Percentiles rank a stretch among this genome's conserved stretches.
These are phyloP conservation scores for Saturnispora sekii DNA, from an alignment of 805 yeast genomes.

Conservation along the genomic window DNA sequence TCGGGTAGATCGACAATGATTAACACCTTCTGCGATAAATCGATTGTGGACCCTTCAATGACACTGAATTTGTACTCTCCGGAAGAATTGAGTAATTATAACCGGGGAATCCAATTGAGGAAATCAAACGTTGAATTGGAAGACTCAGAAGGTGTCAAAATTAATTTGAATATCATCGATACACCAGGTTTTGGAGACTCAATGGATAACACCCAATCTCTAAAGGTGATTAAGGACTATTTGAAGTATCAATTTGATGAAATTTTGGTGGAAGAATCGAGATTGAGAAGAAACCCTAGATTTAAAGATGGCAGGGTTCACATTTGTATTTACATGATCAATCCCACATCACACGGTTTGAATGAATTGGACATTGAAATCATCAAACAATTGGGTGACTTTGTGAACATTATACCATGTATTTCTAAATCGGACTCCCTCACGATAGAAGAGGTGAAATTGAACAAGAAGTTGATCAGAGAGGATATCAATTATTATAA, in stretches of 20 bases:
- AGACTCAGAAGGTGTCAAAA: conserved; percentile 79
- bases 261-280: conserved; percentile 67
- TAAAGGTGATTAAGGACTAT: conserved; percentile 65
- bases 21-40: conserved; percentile 83
- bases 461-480: conserved; percentile 63
- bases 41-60: conserved; percentile 65
- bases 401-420: conserved; percentile 78
- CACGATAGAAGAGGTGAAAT: conserved; percentile 56
- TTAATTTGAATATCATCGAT: conserved; percentile 64
- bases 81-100: conserved; percentile 41
- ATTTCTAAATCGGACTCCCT: conserved; percentile 73
- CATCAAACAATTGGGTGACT: conserved; percentile 57
- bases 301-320: conserved; percentile 81
- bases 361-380: conserved; percentile 59
- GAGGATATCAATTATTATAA: conserved; percentile 67
- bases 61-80: conserved; percentile 29
- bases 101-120: conserved; percentile 51
- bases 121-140: conserved; percentile 79
- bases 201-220: conserved; percentile 56
- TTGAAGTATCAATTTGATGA: conserved; percentile 78
- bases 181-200: conserved; percentile 80
- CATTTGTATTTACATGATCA: conserved; percentile 68
- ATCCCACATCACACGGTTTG: conserved; percentile 55
- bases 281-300: conserved; percentile 77
- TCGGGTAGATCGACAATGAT: conserved; percentile 87